Percentiles rank a stretch among this genome's conserved stretches.
phyloP scores from a whole-genome alignment of 257 asterid genomes.

The Scutellaria galericulata region DNA sequence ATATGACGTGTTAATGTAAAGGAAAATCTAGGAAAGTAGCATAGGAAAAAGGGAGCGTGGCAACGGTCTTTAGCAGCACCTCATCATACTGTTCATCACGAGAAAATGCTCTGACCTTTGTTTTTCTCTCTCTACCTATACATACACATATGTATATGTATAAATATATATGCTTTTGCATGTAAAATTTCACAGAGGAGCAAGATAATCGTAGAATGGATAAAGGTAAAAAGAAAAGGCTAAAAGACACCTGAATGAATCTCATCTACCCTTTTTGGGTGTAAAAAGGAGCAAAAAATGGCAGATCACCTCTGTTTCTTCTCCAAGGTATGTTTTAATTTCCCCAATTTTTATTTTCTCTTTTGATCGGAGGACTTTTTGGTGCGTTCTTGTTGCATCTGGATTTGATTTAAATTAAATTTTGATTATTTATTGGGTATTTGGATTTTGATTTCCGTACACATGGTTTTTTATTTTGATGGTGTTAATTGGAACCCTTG shows the following conservation, averaged over 20 bases:
- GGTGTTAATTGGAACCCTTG: constrained; percentile 1
- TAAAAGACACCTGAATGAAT: constrained; percentile 47
- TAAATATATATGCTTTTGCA: constrained; percentile 39
- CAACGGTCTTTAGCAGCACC: constrained; percentile 44
- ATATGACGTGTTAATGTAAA: constrained; percentile 30
- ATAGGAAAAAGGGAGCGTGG: constrained; percentile 38
- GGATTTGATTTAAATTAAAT: neutral
- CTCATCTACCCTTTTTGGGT: constrained; percentile 46
- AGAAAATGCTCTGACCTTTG: constrained; percentile 44
- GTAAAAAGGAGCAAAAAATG: constrained; percentile 43
- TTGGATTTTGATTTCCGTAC: neutral
- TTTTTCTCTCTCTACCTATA: constrained; percentile 34
- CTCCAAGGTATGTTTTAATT: constrained; percentile 51
- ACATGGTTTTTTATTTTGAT: neutral
- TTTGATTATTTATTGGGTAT: neutral
- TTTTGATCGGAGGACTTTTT: neutral
- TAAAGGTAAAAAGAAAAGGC: constrained; percentile 56
- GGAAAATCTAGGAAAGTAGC: constrained; percentile 27
- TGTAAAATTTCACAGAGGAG: constrained; percentile 21
- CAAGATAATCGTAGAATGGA: constrained; percentile 34
- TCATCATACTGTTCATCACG: constrained; percentile 49
- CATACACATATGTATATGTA: neutral
- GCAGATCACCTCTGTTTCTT: constrained; percentile 62
- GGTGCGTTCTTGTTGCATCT: constrained; percentile 11
- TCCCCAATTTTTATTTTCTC: neutral